Evolutionary conservation across 495 filamentous ascomycete genomes (phyloP).

Genomic region (Tuber indicum): DNA sequence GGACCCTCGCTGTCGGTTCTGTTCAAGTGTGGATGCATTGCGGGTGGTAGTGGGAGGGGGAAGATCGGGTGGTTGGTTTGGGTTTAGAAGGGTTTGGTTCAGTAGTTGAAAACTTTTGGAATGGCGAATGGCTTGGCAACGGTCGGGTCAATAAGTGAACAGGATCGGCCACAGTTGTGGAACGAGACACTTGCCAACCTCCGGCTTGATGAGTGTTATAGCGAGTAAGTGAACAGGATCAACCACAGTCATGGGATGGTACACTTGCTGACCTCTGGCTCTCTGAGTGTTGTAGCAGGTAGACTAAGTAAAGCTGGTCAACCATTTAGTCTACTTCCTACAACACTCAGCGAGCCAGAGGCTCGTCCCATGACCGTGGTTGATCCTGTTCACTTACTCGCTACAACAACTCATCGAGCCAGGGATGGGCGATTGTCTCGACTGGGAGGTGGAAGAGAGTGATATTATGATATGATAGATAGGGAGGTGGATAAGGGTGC

Average conservation of each 20-base stretch:
- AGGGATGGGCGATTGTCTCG: neutral
- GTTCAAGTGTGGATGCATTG: slow-evolving; percentile 95
- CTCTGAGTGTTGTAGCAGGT: too few relatives aligned
- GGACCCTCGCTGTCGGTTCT: slow-evolving; percentile 82
- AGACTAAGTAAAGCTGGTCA: too few relatives aligned
- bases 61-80: neutral
- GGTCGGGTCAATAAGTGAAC: neutral
- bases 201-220: too few relatives aligned
- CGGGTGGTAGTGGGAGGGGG: slow-evolving; percentile 26
- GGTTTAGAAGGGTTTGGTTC: neutral
- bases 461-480: neutral
- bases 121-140: neutral
- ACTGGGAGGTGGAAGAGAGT: neutral
- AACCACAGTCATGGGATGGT: too few relatives aligned
- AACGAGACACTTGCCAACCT: too few relatives aligned
- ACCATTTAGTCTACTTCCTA: neutral
- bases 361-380: neutral
- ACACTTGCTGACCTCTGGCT: too few relatives aligned
- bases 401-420: neutral
- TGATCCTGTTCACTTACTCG: neutral
- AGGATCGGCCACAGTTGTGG: too few relatives aligned
- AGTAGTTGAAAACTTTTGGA: neutral
- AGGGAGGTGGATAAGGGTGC: neutral
- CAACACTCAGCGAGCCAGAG: neutral
- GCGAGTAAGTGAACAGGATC: too few relatives aligned